Conservation (phyloP, 495 filamentous ascomycete genomes). For the Penicillium ucsense region DNA sequence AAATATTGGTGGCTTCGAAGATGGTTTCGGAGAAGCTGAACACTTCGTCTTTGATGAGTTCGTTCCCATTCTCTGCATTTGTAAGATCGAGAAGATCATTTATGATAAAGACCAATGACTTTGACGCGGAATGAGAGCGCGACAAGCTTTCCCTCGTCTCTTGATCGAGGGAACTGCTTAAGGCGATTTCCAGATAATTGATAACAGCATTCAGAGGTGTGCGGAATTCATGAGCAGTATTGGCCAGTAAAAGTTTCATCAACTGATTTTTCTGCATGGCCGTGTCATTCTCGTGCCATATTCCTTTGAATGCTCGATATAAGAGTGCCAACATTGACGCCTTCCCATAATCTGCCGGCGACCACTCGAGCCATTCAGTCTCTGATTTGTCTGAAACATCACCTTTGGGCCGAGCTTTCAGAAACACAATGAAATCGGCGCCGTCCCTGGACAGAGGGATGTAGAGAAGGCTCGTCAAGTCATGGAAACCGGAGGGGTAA, state of each 20-base stretch:
- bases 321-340: constrained; percentile 78
- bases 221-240: constrained; percentile 85
- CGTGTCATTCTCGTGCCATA: constrained; percentile 83
- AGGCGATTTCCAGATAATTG: constrained; percentile 84
- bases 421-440: constrained; percentile 82
- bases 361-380: constrained; percentile 19
- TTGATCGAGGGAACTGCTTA: constrained; percentile 67
- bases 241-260: constrained; percentile 67
- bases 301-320: constrained; percentile 77
- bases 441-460: constrained; percentile 66
- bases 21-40: constrained; percentile 69
- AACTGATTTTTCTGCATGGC: constrained; percentile 71
- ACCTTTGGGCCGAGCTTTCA: constrained; percentile 30
- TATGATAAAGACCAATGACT: constrained; percentile 85
- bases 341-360: constrained; percentile 54
- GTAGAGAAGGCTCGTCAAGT: constrained; percentile 66
- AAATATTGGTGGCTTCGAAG: constrained; percentile 62
- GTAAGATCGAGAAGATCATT: constrained; percentile 87
- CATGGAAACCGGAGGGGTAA: constrained; percentile 65
- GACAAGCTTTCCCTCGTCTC: constrained; percentile 80
- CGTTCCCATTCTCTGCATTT: constrained; percentile 70
- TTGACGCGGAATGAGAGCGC: constrained; percentile 81
- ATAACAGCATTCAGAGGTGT: constrained; percentile 91
- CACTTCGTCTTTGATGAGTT: constrained; percentile 66
- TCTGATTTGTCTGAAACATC: no score